Conservation (phyloP, 192 early-diverging fungal genomes). For the Coemansia nantahalensis region DNA sequence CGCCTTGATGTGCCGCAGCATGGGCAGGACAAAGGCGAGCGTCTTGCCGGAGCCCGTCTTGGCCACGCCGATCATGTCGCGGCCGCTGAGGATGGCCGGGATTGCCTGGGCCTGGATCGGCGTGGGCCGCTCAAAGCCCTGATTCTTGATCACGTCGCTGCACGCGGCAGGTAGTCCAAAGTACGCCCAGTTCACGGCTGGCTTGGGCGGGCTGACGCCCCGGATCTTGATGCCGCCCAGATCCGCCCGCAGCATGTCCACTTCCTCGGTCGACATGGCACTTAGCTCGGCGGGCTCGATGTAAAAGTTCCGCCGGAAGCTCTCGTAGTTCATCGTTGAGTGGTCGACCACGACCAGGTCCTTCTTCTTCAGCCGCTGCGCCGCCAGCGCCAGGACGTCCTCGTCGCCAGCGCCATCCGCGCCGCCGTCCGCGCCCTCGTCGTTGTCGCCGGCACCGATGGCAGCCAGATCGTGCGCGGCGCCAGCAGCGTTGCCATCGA, state of each 20-base stretch:
- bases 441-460: constrained; percentile 24
- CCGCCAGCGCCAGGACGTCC: constrained; percentile 73
- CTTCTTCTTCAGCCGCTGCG: constrained; percentile 87
- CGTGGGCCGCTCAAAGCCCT: constrained; percentile 76
- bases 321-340: constrained; percentile 76
- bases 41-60: constrained; percentile 95
- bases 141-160: constrained; percentile 45
- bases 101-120: constrained; percentile 91
- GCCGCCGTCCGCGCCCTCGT: constrained; percentile 55
- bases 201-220: constrained; percentile 88
- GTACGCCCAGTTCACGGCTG: constrained; percentile 91
- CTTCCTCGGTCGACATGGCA: constrained; percentile 76
- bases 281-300: constrained; percentile 92
- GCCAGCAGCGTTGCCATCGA: constrained; percentile 31
- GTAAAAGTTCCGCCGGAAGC: constrained; percentile 91
- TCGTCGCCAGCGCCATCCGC: constrained; percentile 55
- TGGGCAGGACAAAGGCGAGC: constrained; percentile 88
- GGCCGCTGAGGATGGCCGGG: constrained; percentile 94
- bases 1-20: constrained; percentile 94
- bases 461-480: constrained; percentile 2
- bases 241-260: constrained; percentile 79
- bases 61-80: constrained; percentile 94
- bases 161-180: constrained; percentile 87
- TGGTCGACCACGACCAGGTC: constrained; percentile 89
- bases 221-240: constrained; percentile 93